These are phyloP conservation scores for Hygrocybe coccinea DNA, from an alignment of 768 basidiomycete species.

Conservation along the genomic window DNA sequence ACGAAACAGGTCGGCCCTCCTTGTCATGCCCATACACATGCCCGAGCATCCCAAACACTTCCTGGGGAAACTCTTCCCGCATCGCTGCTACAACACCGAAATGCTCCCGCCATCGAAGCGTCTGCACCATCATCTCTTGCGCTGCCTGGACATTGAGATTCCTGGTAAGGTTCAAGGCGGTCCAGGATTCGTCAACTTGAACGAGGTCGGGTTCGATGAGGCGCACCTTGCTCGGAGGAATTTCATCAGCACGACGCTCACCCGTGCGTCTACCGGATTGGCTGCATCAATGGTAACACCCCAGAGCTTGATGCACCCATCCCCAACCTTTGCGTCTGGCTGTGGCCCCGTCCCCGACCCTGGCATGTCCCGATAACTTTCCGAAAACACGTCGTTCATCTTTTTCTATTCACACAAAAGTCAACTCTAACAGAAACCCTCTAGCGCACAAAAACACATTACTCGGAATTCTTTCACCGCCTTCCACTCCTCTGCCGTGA, in stretches of 20 bases:
- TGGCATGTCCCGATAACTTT: slow-evolving; percentile 56
- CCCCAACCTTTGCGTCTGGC: slow-evolving; percentile 35
- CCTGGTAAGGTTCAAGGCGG: slow-evolving; percentile 26
- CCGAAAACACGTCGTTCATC: slow-evolving; percentile 51
- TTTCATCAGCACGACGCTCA: slow-evolving; percentile 76
- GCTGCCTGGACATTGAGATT: slow-evolving; percentile 52
- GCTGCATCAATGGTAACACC: slow-evolving; percentile 62
- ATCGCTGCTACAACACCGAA: slow-evolving; percentile 58
- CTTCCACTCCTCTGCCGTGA: slow-evolving; percentile 67
- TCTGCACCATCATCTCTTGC: slow-evolving; percentile 59
- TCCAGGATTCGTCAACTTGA: too few species aligned
- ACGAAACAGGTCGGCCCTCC: slow-evolving; percentile 65
- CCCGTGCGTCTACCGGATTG: slow-evolving; percentile 52
- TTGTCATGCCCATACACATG: slow-evolving; percentile 68
- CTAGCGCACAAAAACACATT: slow-evolving; percentile 20
- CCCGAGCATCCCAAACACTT: slow-evolving; percentile 61
- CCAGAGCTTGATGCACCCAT: slow-evolving; percentile 59
- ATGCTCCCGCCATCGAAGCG: slow-evolving; percentile 65
- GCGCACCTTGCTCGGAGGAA: slow-evolving; percentile 69
- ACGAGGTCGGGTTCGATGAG: too few species aligned
- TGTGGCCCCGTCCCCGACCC: background rate
- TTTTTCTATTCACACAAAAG: slow-evolving; percentile 25
- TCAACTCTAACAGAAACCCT: background rate
- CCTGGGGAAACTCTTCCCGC: slow-evolving; percentile 57
- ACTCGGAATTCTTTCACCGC: slow-evolving; percentile 68